Base-by-base conservation (phyloP, 2,329 filamentous ascomycete species). In the Neofusicoccum sp. region DNA sequence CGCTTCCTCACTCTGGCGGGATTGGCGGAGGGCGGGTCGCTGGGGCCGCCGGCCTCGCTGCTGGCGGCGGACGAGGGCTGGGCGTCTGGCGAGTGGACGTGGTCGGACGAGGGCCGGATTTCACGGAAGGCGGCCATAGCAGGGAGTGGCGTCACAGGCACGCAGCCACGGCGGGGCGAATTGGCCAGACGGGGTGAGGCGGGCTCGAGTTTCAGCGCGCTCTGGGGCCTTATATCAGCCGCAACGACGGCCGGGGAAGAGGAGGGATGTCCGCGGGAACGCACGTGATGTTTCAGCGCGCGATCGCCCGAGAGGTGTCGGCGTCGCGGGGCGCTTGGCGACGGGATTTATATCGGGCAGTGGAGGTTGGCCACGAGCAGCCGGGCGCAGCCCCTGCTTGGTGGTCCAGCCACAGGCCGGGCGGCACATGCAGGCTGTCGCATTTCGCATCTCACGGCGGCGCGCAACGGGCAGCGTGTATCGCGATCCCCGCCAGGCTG, bases 51-150 rank as follows among this genome's bases (percentile, higher is more conserved):
- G 24, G 54, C 38, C 31, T 53, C 61, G 40, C 58, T 60, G 57
- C 48, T 49, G 16, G 61, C 44, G 24, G 61, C 43, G 20, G 47
- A 41, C 28, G 44, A 49, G 40, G 57, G 57, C 41, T 60, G 45
- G 12, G 61, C 24, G 11, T 57, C 41, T 20, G 36, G 51, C 30
- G 62, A 47, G 47, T 58, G 26, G 12, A 26, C 38, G 51, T 56
- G 51, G 51, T 56, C 36, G 61, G 47, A 47, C 2, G 44, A 66
- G 26, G 65, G 65, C 4, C 58, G 61, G 33, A 66, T 62, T 34
- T 63, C 54, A 31, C 65, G 63, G 54, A 65, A 66, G 26, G 64
- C 63, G 54, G 61, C 61, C 63, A 64, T 64, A 40, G 26, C 38
- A 48, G 20, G 20, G 20, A 20, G 20, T 20, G 20, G 20, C 20